Evolutionary conservation across 768 basidiomycete genomes (phyloP).

Genomic region (Suillus subaureus): DNA sequence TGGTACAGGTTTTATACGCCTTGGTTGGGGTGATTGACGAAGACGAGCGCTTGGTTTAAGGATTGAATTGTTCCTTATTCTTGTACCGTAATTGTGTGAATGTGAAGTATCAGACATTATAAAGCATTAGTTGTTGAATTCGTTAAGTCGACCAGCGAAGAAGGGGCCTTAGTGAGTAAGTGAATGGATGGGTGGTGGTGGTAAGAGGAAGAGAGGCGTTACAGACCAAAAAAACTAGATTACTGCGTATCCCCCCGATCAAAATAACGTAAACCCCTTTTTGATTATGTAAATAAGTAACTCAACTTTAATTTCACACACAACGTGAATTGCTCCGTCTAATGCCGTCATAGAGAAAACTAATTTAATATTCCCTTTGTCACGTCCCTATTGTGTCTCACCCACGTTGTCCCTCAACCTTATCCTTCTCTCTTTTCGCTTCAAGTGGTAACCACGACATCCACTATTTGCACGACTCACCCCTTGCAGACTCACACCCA

Average conservation of each 20-base stretch:
- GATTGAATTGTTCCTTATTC: constrained; percentile 53
- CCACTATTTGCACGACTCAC: too few relatives aligned
- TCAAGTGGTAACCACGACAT: too few relatives aligned
- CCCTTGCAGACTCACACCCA: too few relatives aligned
- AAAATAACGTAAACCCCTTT: constrained; percentile 5
- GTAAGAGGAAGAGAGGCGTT: neutral
- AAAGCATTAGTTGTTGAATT: neutral
- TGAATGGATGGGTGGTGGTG: neutral
- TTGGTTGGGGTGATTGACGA: constrained; percentile 43
- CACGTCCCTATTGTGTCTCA: neutral
- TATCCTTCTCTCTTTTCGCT: neutral
- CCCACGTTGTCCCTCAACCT: neutral
- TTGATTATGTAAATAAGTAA: neutral
- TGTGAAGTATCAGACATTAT: constrained; percentile 27
- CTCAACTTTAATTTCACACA: neutral
- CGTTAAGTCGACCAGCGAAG: constrained; percentile 3
- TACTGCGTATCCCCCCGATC: constrained; percentile 7
- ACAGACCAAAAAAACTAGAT: constrained; percentile 2
- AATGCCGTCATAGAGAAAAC: constrained; percentile 1
- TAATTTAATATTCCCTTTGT: neutral
- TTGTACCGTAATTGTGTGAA: constrained; percentile 52
- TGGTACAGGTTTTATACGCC: constrained; percentile 36
- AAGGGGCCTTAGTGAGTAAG: neutral
- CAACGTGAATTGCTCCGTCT: neutral
- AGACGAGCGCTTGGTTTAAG: constrained; percentile 56